These are phyloP conservation scores for Actinomortierella wolfii DNA, from an alignment of 371 early-diverging fungal species.

Conservation along the genomic window DNA sequence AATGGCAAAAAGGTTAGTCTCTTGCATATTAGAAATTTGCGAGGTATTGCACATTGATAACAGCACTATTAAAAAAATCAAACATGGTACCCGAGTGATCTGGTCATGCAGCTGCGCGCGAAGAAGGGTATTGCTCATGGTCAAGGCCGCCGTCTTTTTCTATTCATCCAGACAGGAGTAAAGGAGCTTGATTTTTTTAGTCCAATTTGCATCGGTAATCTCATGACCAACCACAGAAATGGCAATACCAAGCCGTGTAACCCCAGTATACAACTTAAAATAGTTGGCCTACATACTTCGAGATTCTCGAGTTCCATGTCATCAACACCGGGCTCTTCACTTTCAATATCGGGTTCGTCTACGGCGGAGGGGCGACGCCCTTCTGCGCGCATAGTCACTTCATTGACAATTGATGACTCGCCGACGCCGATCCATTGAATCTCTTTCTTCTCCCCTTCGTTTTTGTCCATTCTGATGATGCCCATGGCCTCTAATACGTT, in stretches of 20 bases:
- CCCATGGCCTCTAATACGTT: constrained; percentile 80
- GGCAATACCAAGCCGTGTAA: no score
- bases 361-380: constrained; percentile 5
- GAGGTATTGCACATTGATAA: background rate
- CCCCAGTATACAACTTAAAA: no score
- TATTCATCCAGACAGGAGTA: constrained; percentile 1
- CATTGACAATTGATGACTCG: constrained; percentile 16
- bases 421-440: constrained; percentile 72
- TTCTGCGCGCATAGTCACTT: constrained; percentile 1
- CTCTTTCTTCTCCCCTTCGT: constrained; percentile 57
- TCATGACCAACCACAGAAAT: no score
- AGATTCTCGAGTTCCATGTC: constrained; percentile 46
- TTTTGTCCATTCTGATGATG: constrained; percentile 65
- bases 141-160: constrained; percentile 32
- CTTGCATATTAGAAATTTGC: background rate
- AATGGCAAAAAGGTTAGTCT: background rate
- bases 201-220: no score
- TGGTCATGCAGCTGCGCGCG: constrained; percentile 28
- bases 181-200: no score
- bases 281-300: constrained; percentile 38
- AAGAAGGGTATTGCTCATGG: constrained; percentile 14
- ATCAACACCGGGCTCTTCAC: constrained; percentile 47
- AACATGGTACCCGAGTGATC: constrained; percentile 35
- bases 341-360: constrained; percentile 26
- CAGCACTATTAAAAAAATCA: no score